Evolutionary conservation across 148 eudicot genomes (phyloP).

Genomic region (Nyssa sinensis): DNA sequence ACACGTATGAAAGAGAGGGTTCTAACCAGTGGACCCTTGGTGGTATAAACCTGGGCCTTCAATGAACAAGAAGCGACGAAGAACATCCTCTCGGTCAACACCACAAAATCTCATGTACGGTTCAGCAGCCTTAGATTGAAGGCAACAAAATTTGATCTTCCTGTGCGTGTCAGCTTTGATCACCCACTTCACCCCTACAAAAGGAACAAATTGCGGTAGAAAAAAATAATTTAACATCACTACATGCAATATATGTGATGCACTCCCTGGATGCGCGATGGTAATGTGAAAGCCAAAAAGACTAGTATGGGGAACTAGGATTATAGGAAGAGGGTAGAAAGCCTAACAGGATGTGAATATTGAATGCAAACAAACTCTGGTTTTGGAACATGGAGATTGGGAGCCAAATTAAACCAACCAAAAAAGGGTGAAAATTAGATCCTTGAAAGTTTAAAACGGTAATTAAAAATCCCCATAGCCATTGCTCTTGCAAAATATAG

Average conservation of each 20-base stretch:
- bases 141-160: conserved; percentile 92
- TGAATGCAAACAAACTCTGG: not conserved
- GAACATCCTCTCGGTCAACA: conserved; percentile 75
- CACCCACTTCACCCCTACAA: conserved; percentile 84
- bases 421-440: too few species aligned
- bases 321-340: not conserved
- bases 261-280: not conserved
- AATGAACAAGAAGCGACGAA: conserved; percentile 80
- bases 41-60: conserved; percentile 83
- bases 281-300: not conserved
- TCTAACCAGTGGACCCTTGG: conserved; percentile 86
- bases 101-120: conserved; percentile 79
- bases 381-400: not conserved
- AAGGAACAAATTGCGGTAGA: not conserved
- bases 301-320: too few species aligned
- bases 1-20: conserved; percentile 11
- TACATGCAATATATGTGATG: too few species aligned
- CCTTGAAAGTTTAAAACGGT: too few species aligned
- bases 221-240: not conserved
- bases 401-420: not conserved
- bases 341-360: not conserved
- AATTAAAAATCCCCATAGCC: too few species aligned
- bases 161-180: conserved; percentile 66
- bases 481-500: too few species aligned
- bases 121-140: conserved; percentile 91